Evolutionary conservation across 78 protist genomes (phyloP).

Genomic region (Cavenderia fasciculata): DNA sequence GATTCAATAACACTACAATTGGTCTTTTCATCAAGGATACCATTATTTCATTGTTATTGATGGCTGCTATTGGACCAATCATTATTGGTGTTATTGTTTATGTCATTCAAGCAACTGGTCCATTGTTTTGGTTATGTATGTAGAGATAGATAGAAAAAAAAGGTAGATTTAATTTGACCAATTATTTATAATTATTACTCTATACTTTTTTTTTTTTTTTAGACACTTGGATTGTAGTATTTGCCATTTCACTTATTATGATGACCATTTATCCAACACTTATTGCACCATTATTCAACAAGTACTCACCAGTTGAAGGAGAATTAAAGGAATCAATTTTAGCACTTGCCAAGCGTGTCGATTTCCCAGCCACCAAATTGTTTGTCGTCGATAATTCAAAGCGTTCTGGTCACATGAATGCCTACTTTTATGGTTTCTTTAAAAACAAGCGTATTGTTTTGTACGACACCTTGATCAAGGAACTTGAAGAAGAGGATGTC

Average conservation of each 20-base stretch:
- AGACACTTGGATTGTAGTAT: conserved; percentile 56
- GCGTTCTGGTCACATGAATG: conserved; percentile 85
- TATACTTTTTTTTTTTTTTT: background rate
- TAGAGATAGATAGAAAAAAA: background rate
- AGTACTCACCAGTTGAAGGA: conserved; percentile 76
- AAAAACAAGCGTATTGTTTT: conserved; percentile 89
- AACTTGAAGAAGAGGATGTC: conserved; percentile 50
- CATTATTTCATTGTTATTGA: conserved; percentile 9
- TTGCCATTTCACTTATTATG: conserved; percentile 31
- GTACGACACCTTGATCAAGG: conserved; percentile 89
- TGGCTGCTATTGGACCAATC: conserved; percentile 13
- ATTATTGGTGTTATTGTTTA: conserved; percentile 16
- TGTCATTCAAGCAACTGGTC: conserved; percentile 54
- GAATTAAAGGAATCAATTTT: conserved; percentile 47
- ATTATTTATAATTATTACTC: conserved; percentile 8
- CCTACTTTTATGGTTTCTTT: conserved; percentile 89
- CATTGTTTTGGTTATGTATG: conserved; percentile 63
- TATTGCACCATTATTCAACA: conserved; percentile 93
- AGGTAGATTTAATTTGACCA: background rate
- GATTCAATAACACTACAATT: conserved; percentile 85
- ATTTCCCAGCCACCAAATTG: conserved; percentile 80
- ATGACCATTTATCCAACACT: conserved; percentile 79
- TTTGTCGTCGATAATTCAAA: conserved; percentile 83
- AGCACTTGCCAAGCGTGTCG: conserved; percentile 49
- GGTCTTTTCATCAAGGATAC: conserved; percentile 55